Percentiles rank a stretch among this genome's conserved stretches.
Evolutionary conservation across 1,284 basidiomycete species (phyloP).

Genomic region (Apiotrichum porosum): DNA sequence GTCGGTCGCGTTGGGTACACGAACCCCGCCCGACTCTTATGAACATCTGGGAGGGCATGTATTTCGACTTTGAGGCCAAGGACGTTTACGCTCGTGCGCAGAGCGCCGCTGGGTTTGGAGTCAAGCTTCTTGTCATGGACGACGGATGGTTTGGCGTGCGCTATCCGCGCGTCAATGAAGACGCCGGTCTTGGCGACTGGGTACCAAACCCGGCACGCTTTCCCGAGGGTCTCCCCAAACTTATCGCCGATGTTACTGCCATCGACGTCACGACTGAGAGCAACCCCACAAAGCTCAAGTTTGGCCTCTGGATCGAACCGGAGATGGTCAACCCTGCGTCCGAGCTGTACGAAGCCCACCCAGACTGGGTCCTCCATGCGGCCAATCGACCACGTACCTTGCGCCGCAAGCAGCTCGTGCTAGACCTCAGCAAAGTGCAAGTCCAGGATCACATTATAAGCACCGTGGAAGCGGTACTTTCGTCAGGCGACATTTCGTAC

Average conservation of each 20-base stretch:
- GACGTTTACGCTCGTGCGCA: slow-evolving; percentile 22
- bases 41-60: slow-evolving; percentile 42
- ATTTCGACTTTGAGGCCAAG: slow-evolving; percentile 29
- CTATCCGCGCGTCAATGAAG: slow-evolving; percentile 25
- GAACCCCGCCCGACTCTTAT: slow-evolving; percentile 25
- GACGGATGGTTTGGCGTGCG: slow-evolving; percentile 41
- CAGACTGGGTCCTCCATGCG: slow-evolving; percentile 32
- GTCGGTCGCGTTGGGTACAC: slow-evolving; percentile 10
- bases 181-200: slow-evolving; percentile 36
- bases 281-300: slow-evolving; percentile 15
- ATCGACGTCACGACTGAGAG: slow-evolving; percentile 3
- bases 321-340: slow-evolving; percentile 38
- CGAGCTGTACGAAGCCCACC: slow-evolving; percentile 31
- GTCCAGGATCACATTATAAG: slow-evolving; percentile 36
- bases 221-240: slow-evolving; percentile 24
- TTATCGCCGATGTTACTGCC: slow-evolving; percentile 17
- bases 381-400: slow-evolving; percentile 18
- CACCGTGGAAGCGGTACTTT: slow-evolving; percentile 18
- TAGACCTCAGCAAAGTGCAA: slow-evolving; percentile 21
- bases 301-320: slow-evolving; percentile 40
- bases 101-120: slow-evolving; percentile 21
- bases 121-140: slow-evolving; percentile 38
- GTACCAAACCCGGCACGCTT: slow-evolving; percentile 27
- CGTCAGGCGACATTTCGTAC: slow-evolving; percentile 25
- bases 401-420: slow-evolving; percentile 32